phyloP scores from a whole-genome alignment of 345 rosid genomes.

The Eucalyptus rudis region DNA sequence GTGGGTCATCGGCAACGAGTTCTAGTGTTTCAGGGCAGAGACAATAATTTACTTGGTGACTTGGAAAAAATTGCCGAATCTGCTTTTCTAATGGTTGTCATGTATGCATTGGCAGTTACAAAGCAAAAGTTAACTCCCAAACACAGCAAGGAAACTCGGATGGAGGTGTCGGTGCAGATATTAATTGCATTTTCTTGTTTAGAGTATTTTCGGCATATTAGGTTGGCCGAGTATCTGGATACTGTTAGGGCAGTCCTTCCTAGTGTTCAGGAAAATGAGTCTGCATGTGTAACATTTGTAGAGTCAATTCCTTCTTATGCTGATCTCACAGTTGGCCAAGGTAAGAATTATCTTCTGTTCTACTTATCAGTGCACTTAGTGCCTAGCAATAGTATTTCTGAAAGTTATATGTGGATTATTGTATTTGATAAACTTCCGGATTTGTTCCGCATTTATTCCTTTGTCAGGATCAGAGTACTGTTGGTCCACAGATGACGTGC shows the following conservation, averaged over 20 bases:
- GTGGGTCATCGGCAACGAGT: conserved; percentile 55
- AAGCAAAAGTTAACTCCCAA: conserved; percentile 46
- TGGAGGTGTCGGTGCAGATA: conserved; percentile 57
- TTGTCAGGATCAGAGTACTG: conserved; percentile 30
- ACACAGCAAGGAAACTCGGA: conserved; percentile 38
- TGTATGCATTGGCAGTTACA: conserved; percentile 65
- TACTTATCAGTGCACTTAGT: not conserved
- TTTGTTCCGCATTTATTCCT: conserved; percentile 5
- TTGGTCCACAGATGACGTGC: conserved; percentile 89
- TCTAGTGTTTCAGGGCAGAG: conserved; percentile 44
- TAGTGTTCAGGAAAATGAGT: conserved; percentile 66
- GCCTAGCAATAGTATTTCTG: not conserved
- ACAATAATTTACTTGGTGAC: conserved; percentile 38
- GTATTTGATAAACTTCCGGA: not conserved
- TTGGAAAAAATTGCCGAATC: conserved; percentile 85
- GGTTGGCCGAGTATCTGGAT: conserved; percentile 86
- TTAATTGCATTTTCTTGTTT: conserved; percentile 69
- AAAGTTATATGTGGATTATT: not conserved
- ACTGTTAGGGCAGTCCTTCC: conserved; percentile 61
- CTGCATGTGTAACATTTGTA: conserved; percentile 51
- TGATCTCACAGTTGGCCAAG: conserved; percentile 58
- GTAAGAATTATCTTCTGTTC: conserved; percentile 7
- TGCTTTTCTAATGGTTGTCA: conserved; percentile 82
- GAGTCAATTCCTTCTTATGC: conserved; percentile 70
- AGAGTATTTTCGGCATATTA: conserved; percentile 77